Conservation (phyloP, 2,329 filamentous ascomycete genomes). For the Aspergillus japonicus region DNA sequence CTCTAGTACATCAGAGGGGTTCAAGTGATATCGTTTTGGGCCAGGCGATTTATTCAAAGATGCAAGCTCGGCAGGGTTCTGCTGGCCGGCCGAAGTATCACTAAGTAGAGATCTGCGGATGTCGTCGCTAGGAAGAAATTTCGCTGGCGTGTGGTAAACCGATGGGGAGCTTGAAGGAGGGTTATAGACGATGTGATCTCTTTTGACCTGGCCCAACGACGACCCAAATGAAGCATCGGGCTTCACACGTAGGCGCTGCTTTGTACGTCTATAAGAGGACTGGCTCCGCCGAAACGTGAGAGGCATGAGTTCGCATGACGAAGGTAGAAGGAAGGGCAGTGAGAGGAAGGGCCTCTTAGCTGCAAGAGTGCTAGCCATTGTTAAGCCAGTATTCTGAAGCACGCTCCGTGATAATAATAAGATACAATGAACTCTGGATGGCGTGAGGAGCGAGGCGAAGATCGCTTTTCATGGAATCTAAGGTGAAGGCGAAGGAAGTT, state of each 20-base stretch:
- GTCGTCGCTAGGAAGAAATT: slow-evolving; percentile 63
- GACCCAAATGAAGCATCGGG: slow-evolving; percentile 52
- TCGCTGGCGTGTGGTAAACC: slow-evolving; percentile 63
- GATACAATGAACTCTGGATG: neutral
- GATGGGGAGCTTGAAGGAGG: slow-evolving; percentile 63
- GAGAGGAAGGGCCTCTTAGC: slow-evolving; percentile 36
- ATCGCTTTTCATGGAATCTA: neutral
- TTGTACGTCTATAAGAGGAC: slow-evolving; percentile 52
- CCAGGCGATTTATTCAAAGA: slow-evolving; percentile 51
- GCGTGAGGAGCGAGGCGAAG: neutral
- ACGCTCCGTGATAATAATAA: neutral
- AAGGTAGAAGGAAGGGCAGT: slow-evolving; percentile 42
- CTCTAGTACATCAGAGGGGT: slow-evolving; percentile 56
- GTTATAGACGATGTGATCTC: slow-evolving; percentile 63
- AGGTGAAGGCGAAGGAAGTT: neutral
- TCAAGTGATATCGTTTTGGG: slow-evolving; percentile 63
- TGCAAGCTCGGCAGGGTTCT: slow-evolving; percentile 40
- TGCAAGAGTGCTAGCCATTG: slow-evolving; percentile 32
- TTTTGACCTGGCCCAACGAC: slow-evolving; percentile 39
- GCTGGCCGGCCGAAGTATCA: slow-evolving; percentile 25
- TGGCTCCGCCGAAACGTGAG: slow-evolving; percentile 44
- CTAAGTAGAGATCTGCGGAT: slow-evolving; percentile 50
- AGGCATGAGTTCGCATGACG: slow-evolving; percentile 33
- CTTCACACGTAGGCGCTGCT: slow-evolving; percentile 51
- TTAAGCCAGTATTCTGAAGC: neutral